Evolutionary conservation across 352 stramenopile genomes (phyloP), one percentile per base, ranked within the genome.

Genomic region (Globisporangium ultimum): DNA sequence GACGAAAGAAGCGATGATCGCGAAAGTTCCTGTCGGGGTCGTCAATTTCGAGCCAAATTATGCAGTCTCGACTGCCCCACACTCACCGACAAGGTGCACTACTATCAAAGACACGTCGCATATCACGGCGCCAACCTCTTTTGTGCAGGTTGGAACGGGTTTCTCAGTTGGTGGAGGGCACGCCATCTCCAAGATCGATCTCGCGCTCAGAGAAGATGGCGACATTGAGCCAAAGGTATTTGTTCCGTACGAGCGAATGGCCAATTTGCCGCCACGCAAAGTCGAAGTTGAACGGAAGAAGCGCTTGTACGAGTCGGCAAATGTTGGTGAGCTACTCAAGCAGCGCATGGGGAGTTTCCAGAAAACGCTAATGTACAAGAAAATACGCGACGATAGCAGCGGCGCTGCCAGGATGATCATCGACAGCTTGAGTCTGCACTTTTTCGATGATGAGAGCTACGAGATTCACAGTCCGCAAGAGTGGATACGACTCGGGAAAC

Each of bases 391-490:
- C 28, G 76, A 89, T 50, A 57, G 61, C 14, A 89, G 80, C 18
- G 78, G 80, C 36, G 58, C 71, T 1, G 75, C 76, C 1, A 82
- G 80, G 58, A 55, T 60, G 22, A 76, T 93, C 42, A 63, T 92
- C 17, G 79, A 89, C 17, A 71, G 54, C 2, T 60, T 95, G 41
- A 79, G 68, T 22, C 63, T 95, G 5, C 68, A 89, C 41, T 48
- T 80, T 21, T 95, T 95, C 28, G 86, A 95, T 59, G 86, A 95
- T 34, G 80, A 87, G 22, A 92, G 75, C 54, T 95, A 78, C 58
- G 86, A 95, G 58, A 76, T 85, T 11, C 80, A 88, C 43, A 70
- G 68, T 18, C 70, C 79, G 1, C 54, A 71, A 4, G 74, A 89
- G 20, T 95, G 86, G 86, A 81, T 93, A 22, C 53, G 28, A 3